Evolutionary conservation across 225 moss, liverwort and hornwort species (phyloP).

Genomic region (Anthoceros angustus): DNA sequence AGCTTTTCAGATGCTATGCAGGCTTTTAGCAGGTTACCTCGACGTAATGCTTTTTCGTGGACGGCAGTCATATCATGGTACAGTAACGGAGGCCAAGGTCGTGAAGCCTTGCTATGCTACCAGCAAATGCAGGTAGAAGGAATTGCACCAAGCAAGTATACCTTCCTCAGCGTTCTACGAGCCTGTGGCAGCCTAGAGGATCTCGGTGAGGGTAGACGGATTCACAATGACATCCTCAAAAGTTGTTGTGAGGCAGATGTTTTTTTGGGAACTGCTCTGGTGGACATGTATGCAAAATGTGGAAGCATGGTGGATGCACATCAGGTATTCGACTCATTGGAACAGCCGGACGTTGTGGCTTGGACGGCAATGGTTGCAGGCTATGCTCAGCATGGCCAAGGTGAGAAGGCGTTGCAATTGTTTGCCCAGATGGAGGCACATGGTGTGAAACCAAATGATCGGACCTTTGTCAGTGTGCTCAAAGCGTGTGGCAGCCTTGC

Average conservation of each 20-base stretch:
- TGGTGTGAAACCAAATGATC: background rate
- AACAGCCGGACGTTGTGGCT: background rate
- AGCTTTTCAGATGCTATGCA: background rate
- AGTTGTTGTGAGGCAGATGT: background rate
- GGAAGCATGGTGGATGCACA: background rate
- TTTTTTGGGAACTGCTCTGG: background rate
- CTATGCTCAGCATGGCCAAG: background rate
- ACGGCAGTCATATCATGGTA: background rate
- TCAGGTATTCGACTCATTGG: background rate
- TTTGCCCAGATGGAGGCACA: background rate
- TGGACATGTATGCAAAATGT: background rate
- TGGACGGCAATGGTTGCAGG: constrained; percentile 3
- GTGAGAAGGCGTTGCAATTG: background rate
- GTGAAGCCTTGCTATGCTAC: background rate
- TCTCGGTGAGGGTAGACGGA: background rate
- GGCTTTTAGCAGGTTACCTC: background rate
- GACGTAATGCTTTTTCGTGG: background rate
- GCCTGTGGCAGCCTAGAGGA: constrained; percentile 2
- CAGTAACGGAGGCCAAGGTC: background rate
- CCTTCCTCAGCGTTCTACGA: background rate
- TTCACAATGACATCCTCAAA: background rate
- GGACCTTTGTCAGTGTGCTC: constrained; percentile 1
- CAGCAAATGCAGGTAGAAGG: background rate
- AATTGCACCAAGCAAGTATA: background rate
- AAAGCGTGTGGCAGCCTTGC: background rate